Conservation (phyloP, 495 filamentous ascomycete species). For the Xylaria grammica region DNA sequence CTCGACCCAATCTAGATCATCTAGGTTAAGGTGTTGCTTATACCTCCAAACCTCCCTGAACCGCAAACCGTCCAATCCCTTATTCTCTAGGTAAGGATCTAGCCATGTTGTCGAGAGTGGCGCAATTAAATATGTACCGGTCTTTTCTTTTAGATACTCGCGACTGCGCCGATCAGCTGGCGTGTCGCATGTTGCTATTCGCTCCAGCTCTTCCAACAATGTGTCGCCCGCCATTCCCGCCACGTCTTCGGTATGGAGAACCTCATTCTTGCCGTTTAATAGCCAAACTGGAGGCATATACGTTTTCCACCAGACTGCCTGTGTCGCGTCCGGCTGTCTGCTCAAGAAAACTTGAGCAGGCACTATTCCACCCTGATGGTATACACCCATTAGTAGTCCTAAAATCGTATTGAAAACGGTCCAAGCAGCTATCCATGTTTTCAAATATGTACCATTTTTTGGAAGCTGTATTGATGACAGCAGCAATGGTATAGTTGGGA, state of each 20-base stretch:
- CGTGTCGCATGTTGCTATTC: conserved; percentile 63
- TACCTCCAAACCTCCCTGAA: conserved; percentile 76
- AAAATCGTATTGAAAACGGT: conserved; percentile 79
- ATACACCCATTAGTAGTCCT: conserved; percentile 85
- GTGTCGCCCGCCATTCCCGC: conserved; percentile 74
- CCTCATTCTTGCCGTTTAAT: conserved; percentile 73
- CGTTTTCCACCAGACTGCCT: conserved; percentile 96
- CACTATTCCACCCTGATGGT: conserved; percentile 92
- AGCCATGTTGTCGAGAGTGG: conserved; percentile 75
- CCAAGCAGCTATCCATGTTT: conserved; percentile 72
- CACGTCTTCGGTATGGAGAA: conserved; percentile 73
- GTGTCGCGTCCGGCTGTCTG: conserved; percentile 63
- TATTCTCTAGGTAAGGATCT: conserved; percentile 62
- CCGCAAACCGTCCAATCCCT: conserved; percentile 52
- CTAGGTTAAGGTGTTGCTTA: conserved; percentile 79
- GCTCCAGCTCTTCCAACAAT: conserved; percentile 64
- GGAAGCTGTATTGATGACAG: conserved; percentile 81
- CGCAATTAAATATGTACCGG: conserved; percentile 68
- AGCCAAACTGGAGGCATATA: conserved; percentile 95
- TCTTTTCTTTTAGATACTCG: conserved; percentile 56
- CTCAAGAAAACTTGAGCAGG: conserved; percentile 74
- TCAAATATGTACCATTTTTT: conserved; percentile 52
- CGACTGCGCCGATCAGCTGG: conserved; percentile 54
- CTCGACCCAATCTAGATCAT: conserved; percentile 87
- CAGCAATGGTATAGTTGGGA: conserved; percentile 87